phyloP scores from a whole-genome alignment of 768 basidiomycete species.

The Chalciporus chontae region DNA sequence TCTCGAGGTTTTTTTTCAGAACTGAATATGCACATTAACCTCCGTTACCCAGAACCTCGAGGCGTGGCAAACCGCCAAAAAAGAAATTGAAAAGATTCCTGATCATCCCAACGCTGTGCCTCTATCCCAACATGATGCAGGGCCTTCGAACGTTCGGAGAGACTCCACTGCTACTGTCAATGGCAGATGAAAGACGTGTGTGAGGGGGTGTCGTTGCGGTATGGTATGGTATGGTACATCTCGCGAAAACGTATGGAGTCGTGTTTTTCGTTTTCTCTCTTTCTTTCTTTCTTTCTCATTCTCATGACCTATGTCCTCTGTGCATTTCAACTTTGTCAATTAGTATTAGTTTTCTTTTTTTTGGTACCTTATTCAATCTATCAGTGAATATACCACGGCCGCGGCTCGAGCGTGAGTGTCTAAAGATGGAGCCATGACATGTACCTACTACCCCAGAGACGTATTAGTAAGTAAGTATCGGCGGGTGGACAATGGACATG shows the following conservation, averaged over 20 bases:
- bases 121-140: conserved; percentile 33
- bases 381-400: conserved; percentile 19
- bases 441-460: no score
- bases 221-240: background rate
- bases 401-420: conserved; percentile 11
- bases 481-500: no score
- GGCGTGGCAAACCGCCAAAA: conserved; percentile 95
- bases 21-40: no score
- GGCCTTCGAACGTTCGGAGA: conserved; percentile 44
- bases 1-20: no score
- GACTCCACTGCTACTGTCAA: conserved; percentile 73
- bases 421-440: no score
- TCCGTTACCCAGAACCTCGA: conserved; percentile 99
- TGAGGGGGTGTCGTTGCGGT: background rate
- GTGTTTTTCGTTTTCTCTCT: conserved; percentile 2
- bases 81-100: conserved; percentile 86
- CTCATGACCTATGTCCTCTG: background rate
- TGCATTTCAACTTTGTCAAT: conserved; percentile 10
- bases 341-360: conserved; percentile 10
- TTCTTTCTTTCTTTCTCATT: no score
- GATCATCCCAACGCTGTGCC: conserved; percentile 80
- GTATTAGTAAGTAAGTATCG: no score
- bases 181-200: conserved; percentile 41
- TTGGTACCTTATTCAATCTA: conserved; percentile 21
- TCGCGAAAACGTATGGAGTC: conserved; percentile 7